phyloP scores from a whole-genome alignment of 2,329 filamentous ascomycete species.

The Ceratocystis destructans region DNA sequence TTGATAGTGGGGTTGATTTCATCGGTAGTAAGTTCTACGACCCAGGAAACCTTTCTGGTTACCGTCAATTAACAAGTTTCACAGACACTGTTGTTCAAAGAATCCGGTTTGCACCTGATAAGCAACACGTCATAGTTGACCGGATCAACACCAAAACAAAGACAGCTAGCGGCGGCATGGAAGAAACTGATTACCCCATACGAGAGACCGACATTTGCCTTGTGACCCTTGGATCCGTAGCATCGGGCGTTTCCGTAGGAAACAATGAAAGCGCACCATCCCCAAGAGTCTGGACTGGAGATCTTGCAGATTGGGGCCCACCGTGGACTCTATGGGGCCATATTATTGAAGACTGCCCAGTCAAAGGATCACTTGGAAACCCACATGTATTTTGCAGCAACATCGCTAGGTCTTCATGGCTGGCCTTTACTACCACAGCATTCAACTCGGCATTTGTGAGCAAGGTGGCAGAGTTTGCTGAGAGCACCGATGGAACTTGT shows the following conservation, averaged over 20 bases:
- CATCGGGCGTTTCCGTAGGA: conserved; percentile 21
- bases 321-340: conserved; percentile 31
- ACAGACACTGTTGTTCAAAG: conserved; percentile 4
- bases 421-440: conserved; percentile 30
- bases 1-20: conserved; percentile 25
- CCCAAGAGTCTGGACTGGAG: background rate
- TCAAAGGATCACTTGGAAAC: conserved; percentile 29
- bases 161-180: background rate
- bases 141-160: conserved; percentile 2
- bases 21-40: conserved; percentile 5
- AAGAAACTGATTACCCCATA: conserved; percentile 8
- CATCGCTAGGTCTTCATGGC: conserved; percentile 27
- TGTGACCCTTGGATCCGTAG: conserved; percentile 29
- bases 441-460: conserved; percentile 25
- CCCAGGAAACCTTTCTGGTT: background rate
- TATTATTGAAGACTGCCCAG: conserved; percentile 27
- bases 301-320: conserved; percentile 27
- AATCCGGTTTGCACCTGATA: background rate
- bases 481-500: conserved; percentile 25
- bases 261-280: conserved; percentile 7
- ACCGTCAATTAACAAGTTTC: background rate
- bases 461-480: conserved; percentile 22
- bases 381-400: conserved; percentile 27
- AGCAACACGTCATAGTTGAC: conserved; percentile 2
- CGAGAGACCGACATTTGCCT: conserved; percentile 27